Percentiles rank a stretch among this genome's conserved stretches.
Conservation (phyloP, 441 rosid genomes). For the Rhodomyrtus psidioides region DNA sequence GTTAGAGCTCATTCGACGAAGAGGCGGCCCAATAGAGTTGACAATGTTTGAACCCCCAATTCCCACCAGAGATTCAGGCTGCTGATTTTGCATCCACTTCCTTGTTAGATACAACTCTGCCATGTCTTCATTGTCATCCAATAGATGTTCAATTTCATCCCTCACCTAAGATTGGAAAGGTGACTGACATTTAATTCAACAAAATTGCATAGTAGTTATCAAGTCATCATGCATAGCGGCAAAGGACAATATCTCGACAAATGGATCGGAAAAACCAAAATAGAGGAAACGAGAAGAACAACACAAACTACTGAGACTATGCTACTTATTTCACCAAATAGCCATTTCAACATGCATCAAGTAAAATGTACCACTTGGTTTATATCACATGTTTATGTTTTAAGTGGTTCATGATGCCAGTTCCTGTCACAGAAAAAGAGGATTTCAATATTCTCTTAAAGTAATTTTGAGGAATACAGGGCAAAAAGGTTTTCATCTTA, state of each 20-base stretch:
- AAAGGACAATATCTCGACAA: neutral
- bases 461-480: neutral
- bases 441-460: neutral
- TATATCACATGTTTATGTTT: neutral
- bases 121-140: slow-evolving; percentile 94
- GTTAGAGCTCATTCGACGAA: slow-evolving; percentile 44
- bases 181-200: neutral
- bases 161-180: slow-evolving; percentile 49
- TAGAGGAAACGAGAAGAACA: neutral
- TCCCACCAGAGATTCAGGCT: slow-evolving; percentile 50
- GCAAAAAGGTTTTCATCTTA: neutral
- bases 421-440: neutral
- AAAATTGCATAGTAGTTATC: neutral
- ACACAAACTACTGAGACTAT: neutral
- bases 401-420: neutral
- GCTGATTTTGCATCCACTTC: slow-evolving; percentile 79
- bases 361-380: neutral
- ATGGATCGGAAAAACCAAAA: neutral
- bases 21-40: slow-evolving; percentile 17
- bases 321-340: neutral
- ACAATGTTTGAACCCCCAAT: slow-evolving; percentile 38
- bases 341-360: neutral
- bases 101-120: slow-evolving; percentile 76
- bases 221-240: neutral
- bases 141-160: slow-evolving; percentile 84